These are phyloP conservation scores for Lecanosticta acicola DNA, from an alignment of 2,329 filamentous ascomycete genomes.

Conservation along the genomic window DNA sequence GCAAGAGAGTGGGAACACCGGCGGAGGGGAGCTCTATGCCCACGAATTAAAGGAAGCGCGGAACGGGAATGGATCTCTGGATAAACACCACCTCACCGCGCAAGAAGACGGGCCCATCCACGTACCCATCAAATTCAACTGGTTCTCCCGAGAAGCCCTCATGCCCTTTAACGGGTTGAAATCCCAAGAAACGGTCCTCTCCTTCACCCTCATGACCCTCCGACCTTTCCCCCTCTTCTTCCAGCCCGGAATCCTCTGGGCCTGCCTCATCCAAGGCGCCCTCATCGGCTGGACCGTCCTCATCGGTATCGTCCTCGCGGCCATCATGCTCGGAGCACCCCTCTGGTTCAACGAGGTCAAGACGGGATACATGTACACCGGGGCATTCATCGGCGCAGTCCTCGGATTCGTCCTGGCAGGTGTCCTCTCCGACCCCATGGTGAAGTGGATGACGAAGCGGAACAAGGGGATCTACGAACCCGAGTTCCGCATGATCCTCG, in stretches of 20 bases:
- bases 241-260: constrained; percentile 82
- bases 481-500: constrained; percentile 79
- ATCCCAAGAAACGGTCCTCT: constrained; percentile 56
- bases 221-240: constrained; percentile 76
- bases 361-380: constrained; percentile 81
- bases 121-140: constrained; percentile 3
- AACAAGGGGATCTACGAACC: constrained; percentile 86
- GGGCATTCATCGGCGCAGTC: constrained; percentile 77
- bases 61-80: constrained; percentile 4
- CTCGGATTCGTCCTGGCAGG: constrained; percentile 73
- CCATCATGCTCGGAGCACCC: constrained; percentile 62
- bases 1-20: not conserved
- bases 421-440: constrained; percentile 65
- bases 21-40: not conserved
- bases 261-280: constrained; percentile 73
- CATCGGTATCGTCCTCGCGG: constrained; percentile 76
- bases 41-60: constrained; percentile 6
- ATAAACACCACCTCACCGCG: not conserved
- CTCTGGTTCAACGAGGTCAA: constrained; percentile 63
- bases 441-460: constrained; percentile 61
- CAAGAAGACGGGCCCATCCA: constrained; percentile 1
- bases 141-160: constrained; percentile 22
- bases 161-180: constrained; percentile 73
- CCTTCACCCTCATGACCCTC: constrained; percentile 58
- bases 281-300: constrained; percentile 96